Evolutionary conservation across 2,329 filamentous ascomycete species (phyloP), one percentile per base, ranked within the genome.

Genomic region (Chaetomium olivaceum): DNA sequence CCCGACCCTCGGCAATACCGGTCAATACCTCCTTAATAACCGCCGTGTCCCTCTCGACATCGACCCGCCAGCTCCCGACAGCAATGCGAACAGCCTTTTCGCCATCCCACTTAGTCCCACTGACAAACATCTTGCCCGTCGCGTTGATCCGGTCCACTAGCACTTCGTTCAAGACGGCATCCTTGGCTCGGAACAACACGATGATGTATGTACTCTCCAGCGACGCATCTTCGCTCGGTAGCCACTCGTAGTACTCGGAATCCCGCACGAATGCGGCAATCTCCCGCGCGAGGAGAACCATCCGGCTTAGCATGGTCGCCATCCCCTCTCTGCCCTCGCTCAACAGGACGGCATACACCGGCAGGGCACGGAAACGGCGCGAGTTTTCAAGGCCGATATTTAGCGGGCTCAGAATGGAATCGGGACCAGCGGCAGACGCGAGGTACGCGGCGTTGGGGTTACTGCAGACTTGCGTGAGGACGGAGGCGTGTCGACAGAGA

Each of bases 371-470:
- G 80, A 97, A 96, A 6, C 93, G 89, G 48, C 93, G 87, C 1
- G 93, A 97, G 77, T 97, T 97, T 73, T 97, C 93, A 23, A 97
- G 81, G 23, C 93, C 92, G 64, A 95, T 87, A 77, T 97, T 94
- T 19, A 96, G 80, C 0, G 93, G 93, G 3, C 91, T 93, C n/a
- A 89, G 87, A 68, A 95, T 89, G 1, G 76, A 73, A 58, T 19
- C 76, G 75, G 23, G 77, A 76, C 9, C 21, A 9, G 50, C 51
- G 77, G 39, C 50, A 11, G 79, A 74, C 5, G 81, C 78, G 55
- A 97, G 85, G 74, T 97, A 97, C 1, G 89, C 91, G 2, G 94
- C 93, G 74, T 93, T 93, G 36, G 91, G 87, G 77, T 97, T 97
- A 66, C 86, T 83, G 77, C 94, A 96, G 11, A 93, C 88, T 4